Evolutionary conservation across 164 flowering plant species (phyloP).

Genomic region (Kingdonia uniflora): DNA sequence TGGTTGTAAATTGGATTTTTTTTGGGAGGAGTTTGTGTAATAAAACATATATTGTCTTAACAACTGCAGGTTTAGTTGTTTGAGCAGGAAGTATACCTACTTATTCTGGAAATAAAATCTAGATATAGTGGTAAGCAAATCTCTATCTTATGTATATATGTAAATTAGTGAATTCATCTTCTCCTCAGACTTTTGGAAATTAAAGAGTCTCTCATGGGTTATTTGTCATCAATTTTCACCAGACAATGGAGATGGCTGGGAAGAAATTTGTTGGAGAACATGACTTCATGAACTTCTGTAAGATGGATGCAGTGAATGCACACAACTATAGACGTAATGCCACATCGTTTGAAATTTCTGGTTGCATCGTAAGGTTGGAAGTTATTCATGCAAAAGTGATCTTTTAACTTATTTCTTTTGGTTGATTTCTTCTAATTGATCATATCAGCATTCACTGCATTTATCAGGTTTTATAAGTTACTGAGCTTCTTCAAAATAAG

Average conservation of each 20-base stretch:
- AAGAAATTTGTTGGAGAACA: conserved; percentile 79
- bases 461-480: too few species aligned
- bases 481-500: too few species aligned
- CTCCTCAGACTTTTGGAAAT: neutral
- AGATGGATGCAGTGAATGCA: conserved; percentile 91
- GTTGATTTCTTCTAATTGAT: too few species aligned
- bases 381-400: too few species aligned
- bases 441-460: too few species aligned
- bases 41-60: too few species aligned
- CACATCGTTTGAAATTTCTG: conserved; percentile 40
- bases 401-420: too few species aligned
- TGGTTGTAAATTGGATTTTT: too few species aligned
- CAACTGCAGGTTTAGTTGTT: conserved; percentile 72
- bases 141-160: neutral
- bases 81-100: conserved; percentile 74
- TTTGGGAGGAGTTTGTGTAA: too few species aligned
- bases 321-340: conserved; percentile 70
- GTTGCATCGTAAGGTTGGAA: conserved; percentile 55
- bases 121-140: conserved; percentile 34
- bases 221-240: conserved; percentile 6
- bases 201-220: neutral
- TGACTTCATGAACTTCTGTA: conserved; percentile 92
- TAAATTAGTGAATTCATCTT: too few species aligned
- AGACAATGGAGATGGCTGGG: conserved; percentile 75
- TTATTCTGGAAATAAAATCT: conserved; percentile 69